Conservation (phyloP, 2,329 filamentous ascomycete species). For the Colletotrichum navitas region DNA sequence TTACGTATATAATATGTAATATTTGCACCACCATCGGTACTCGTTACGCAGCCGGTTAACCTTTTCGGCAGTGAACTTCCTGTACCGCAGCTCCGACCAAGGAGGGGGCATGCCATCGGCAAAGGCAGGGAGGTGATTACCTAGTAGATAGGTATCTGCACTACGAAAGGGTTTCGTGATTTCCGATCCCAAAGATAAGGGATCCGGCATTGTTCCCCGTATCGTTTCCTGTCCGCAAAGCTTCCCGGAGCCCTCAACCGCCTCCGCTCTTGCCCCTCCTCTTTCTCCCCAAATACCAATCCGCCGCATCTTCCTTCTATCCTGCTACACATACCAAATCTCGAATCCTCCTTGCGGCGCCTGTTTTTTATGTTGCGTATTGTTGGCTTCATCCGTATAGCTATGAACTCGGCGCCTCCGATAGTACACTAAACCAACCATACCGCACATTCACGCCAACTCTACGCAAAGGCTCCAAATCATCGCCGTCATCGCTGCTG, state of each 20-base stretch:
- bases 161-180: conserved; percentile 26
- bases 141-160: neutral
- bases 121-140: neutral
- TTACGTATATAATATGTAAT: conserved; percentile 29
- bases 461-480: neutral
- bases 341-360: neutral
- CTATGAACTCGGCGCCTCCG: conserved; percentile 32
- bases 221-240: conserved; percentile 11
- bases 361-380: conserved; percentile 17
- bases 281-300: neutral
- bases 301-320: neutral
- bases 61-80: conserved; percentile 9
- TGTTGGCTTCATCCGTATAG: conserved; percentile 19
- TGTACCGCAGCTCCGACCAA: conserved; percentile 3
- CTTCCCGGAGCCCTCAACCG: conserved; percentile 8
- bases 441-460: neutral
- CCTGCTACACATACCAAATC: neutral
- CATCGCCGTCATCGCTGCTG: conserved; percentile 21
- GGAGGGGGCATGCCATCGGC: neutral
- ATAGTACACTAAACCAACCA: conserved; percentile 31
- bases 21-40: conserved; percentile 9
- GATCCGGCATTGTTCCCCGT: conserved; percentile 29
- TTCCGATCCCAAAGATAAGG: conserved; percentile 28
- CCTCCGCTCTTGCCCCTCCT: neutral
- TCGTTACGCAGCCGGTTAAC: conserved; percentile 20